Percentiles rank a stretch among this genome's conserved stretches.
Conservation (phyloP, 805 yeast species). For the Saccharomycopsis sp. region DNA sequence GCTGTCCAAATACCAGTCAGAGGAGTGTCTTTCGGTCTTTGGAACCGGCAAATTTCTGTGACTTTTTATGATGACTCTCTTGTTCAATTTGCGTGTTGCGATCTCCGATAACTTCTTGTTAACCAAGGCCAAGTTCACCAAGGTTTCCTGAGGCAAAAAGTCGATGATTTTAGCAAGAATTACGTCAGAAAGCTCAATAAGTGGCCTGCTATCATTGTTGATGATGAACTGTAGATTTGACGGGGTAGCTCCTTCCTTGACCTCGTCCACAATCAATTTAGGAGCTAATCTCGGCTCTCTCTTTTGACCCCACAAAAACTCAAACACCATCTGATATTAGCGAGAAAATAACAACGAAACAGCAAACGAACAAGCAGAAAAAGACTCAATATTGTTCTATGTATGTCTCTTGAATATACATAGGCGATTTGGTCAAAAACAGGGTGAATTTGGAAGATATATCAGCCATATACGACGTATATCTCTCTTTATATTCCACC, state of each 20-base stretch:
- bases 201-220: constrained; percentile 5
- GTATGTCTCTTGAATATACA: too few species aligned
- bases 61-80: constrained; percentile 31
- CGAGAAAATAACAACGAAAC: not conserved
- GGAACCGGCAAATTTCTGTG: constrained; percentile 28
- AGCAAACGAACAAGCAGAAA: not conserved
- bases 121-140: constrained; percentile 30
- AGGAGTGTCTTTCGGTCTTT: constrained; percentile 5
- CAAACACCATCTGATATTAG: constrained; percentile 7
- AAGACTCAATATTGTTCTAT: not conserved
- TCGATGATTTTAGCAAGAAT: constrained; percentile 20
- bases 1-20: constrained; percentile 30
- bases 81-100: constrained; percentile 33
- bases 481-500: too few species aligned
- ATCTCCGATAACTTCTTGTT: constrained; percentile 29
- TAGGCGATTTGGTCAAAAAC: too few species aligned
- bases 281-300: not conserved
- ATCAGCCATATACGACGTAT: too few species aligned
- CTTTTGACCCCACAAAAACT: constrained; percentile 1
- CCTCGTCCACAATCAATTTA: not conserved
- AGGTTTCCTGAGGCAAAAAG: constrained; percentile 36
- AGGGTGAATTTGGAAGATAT: too few species aligned
- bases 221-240: not conserved
- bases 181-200: not conserved
- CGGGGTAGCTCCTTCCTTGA: not conserved